Evolutionary conservation across 2,329 filamentous ascomycete genomes (phyloP), one percentile per base, ranked within the genome.

Genomic region (Xylaria arbuscula): DNA sequence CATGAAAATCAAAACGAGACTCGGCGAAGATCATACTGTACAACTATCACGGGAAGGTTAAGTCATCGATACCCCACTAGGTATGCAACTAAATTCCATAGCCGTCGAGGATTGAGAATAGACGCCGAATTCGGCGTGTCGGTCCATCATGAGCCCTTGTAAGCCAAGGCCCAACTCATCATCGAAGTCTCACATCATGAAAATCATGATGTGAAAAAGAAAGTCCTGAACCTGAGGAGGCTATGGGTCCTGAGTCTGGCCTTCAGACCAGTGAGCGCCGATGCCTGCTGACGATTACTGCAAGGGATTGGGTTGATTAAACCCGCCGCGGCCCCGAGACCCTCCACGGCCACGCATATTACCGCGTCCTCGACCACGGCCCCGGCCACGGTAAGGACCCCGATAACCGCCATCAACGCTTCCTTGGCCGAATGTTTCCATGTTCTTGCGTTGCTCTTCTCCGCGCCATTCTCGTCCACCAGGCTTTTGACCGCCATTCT

Each of bases 401-500:
- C 92, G 88, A 79, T 89, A 92, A 17, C 89, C 88, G 59, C 89
- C 91, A 74, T 99, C 96, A 24, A 99, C 94, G 74, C 94, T 98
- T 62, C 94, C 94, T 80, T 98, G 94, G 9, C 96, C 96, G 74
- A 99, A 99, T 0, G 96, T 99, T 82, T 99, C 96, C 77, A 99
- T 92, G 79, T 98, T 98, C 83, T 93, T 94, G 80, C 91, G 93
- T 79, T 97, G 93, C 79, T 98, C 96, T 80, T 98, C 94, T 47
- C 90, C 91, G 62, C 96, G 90, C 89, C 96, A 97, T 79, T 97
- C 93, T 56, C 92, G 89, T 38, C 93, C 94, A 66, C 92, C 91
- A n/a, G 89, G 85, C 78, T 89, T 89, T 70, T 89, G 87, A 4
- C 86, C 87, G 50, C 84, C 85, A 47, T 90, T 90, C 70, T 95